phyloP scores from a whole-genome alignment of 2,329 filamentous ascomycete species.

The Ascochyta clinopodiicola region DNA sequence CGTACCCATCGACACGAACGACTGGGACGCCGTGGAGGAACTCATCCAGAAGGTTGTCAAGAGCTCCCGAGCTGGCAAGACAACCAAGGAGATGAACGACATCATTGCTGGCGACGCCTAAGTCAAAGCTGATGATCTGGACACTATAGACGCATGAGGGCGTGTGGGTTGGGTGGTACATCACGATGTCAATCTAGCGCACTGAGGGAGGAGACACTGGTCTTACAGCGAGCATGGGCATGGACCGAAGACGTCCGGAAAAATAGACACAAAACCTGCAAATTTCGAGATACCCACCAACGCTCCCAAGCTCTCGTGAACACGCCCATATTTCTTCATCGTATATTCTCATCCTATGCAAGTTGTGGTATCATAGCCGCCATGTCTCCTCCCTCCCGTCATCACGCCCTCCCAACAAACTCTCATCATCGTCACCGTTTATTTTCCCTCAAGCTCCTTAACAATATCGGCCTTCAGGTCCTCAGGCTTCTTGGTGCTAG shows the following conservation, averaged over 20 bases:
- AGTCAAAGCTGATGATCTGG: neutral
- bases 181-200: neutral
- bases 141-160: neutral
- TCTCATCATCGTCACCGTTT: neutral
- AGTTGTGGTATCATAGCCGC: conserved; percentile 19
- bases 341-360: conserved; percentile 5
- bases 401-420: neutral
- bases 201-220: neutral
- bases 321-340: neutral
- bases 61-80: conserved; percentile 50
- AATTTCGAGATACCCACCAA: conserved; percentile 33
- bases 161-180: neutral
- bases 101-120: conserved; percentile 9
- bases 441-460: conserved; percentile 64
- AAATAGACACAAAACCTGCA: conserved; percentile 20
- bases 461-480: conserved; percentile 75
- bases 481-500: conserved; percentile 87
- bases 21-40: conserved; percentile 90
- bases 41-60: conserved; percentile 72
- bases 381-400: neutral
- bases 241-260: neutral
- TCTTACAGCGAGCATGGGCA: conserved; percentile 14
- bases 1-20: conserved; percentile 78
- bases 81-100: conserved; percentile 47
- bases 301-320: neutral